These are phyloP conservation scores for Umbelopsis ramanniana DNA, from an alignment of 192 early-diverging fungal species.

Conservation along the genomic window DNA sequence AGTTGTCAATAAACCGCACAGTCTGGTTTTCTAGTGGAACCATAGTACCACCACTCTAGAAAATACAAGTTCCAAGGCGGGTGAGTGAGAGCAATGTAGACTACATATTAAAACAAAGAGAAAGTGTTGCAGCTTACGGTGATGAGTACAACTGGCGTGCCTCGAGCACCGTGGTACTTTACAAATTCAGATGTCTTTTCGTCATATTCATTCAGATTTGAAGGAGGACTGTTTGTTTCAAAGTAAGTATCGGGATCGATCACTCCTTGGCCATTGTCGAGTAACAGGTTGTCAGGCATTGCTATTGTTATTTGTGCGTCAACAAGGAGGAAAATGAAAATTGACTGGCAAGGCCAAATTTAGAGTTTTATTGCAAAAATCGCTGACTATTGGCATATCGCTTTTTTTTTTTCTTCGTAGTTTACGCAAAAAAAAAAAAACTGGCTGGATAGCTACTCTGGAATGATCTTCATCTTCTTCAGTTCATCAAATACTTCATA, in stretches of 20 bases:
- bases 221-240: conserved; percentile 67
- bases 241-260: conserved; percentile 83
- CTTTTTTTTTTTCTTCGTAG: not conserved
- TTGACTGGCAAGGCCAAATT: not conserved
- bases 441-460: too few species aligned
- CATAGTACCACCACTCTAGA: conserved; percentile 89
- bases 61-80: not conserved
- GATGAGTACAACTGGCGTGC: conserved; percentile 81
- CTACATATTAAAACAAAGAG: too few species aligned
- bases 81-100: not conserved
- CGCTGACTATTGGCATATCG: not conserved
- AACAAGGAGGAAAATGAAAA: not conserved
- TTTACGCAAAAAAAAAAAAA: too few species aligned
- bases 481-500: too few species aligned
- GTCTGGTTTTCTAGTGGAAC: conserved; percentile 96
- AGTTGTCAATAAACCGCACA: conserved; percentile 99
- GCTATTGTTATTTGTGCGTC: not conserved
- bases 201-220: conserved; percentile 63
- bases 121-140: conserved; percentile 56
- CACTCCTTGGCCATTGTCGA: conserved; percentile 46
- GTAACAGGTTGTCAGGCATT: conserved; percentile 22
- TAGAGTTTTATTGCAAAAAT: too few species aligned
- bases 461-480: too few species aligned
- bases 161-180: conserved; percentile 45
- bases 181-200: conserved; percentile 63